Base-by-base conservation (phyloP, 192 early-diverging fungal genomes). In the Allomyces macrogynus region DNA sequence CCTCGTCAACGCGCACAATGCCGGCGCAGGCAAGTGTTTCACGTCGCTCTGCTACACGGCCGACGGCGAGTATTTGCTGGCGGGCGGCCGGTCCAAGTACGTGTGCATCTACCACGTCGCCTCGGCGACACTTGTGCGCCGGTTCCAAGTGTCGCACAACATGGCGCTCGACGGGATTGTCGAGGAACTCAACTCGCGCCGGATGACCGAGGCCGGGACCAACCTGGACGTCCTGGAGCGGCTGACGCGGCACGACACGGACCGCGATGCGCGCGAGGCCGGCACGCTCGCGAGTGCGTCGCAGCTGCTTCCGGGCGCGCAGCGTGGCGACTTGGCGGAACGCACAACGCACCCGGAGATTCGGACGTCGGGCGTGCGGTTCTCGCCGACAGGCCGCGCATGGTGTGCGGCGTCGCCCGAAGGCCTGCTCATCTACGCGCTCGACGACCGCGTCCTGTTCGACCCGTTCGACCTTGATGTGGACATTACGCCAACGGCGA, bases 391-490 rank as follows among this genome's bases (percentile, higher is more conserved):
- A 0, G 92, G 92, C 23, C 80, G 91, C 26, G 83, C 91, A 24
- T 99, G 92, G 92, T 92, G 92, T 1, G 89, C 93, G 0, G 93
- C 93, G 10, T 86, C 93, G 16, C 97, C 93, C 7, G 92, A 99
- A 66, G 97, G 97, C 10, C 74, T 99, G 25, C 67, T 97, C 64
- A 84, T 99, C 62, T 99, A 97, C 76, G 89, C 92, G 18, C 75
- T 99, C 43, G 97, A 99, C 70, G 90, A 97, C 61, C 79, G 80
- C 3, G 76, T 97, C 23, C 66, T 88, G 63, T 99, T 99, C 72
- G 97, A 99, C 74, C 97, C 97, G 23, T 97, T 93, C 73, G 93
- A 99, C 75, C 83, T 99, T 3, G 95, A 97, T 69, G 83, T 94
- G 40, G 89, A 95, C 70, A 90, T 99, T 27, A 97, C 95, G 3